Conservation (phyloP, 1,284 basidiomycete species). For the Pascua sp. region DNA sequence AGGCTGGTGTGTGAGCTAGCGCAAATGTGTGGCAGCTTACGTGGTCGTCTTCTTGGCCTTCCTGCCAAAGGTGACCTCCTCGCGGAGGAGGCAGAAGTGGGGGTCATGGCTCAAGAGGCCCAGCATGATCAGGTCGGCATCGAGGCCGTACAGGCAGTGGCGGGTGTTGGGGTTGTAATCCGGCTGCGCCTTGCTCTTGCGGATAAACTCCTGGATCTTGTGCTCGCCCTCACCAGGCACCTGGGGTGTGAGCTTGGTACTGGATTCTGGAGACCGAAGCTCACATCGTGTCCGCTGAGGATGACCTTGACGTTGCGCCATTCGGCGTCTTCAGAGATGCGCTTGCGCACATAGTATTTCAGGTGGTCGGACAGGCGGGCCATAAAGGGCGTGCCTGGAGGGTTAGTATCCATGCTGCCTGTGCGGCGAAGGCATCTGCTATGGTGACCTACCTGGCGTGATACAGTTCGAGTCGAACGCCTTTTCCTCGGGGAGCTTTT, state of each 20-base stretch:
- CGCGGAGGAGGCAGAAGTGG: conserved; percentile 93
- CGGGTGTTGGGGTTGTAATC: conserved; percentile 66
- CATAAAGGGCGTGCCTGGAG: conserved; percentile 89
- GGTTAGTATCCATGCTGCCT: conserved; percentile 2
- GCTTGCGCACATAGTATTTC: conserved; percentile 95
- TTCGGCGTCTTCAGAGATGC: conserved; percentile 89
- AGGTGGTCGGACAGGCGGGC: conserved; percentile 81
- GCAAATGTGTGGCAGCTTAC: conserved; percentile 50
- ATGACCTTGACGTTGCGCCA: conserved; percentile 92
- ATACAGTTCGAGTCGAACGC: conserved; percentile 99
- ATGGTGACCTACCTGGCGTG: conserved; percentile 73
- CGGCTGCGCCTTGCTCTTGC: conserved; percentile 86
- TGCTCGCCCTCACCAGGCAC: conserved; percentile 98
- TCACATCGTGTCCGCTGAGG: conserved; percentile 89
- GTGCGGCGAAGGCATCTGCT: too few relatives aligned
- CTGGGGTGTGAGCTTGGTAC: conserved; percentile 19
- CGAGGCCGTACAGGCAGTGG: conserved; percentile 96
- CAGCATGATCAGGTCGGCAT: conserved; percentile 98
- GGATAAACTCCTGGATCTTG: conserved; percentile 99
- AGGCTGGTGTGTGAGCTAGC: conserved; percentile 53
- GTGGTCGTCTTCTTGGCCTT: conserved; percentile 65
- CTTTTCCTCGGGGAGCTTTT: conserved; percentile 86
- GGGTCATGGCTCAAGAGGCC: conserved; percentile 96
- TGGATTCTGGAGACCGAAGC: conserved; percentile 3
- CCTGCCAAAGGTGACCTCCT: conserved; percentile 97